phyloP scores from a whole-genome alignment of 495 filamentous ascomycete species.

The Elaphomyces granulatus region DNA sequence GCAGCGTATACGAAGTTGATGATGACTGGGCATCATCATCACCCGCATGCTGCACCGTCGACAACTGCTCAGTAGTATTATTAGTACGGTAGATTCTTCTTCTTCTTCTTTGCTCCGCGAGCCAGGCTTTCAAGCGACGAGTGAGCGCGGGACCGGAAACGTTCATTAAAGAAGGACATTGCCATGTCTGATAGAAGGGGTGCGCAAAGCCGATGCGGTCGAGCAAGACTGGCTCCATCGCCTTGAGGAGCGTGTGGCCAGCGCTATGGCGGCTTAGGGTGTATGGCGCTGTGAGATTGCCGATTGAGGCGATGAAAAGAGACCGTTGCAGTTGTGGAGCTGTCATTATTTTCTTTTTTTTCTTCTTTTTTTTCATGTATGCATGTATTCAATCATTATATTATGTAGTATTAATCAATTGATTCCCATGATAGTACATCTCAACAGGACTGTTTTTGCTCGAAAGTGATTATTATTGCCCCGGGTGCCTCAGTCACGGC shows the following conservation, averaged over 20 bases:
- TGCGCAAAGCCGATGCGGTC: conserved; percentile 26
- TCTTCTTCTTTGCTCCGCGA: conserved; percentile 32
- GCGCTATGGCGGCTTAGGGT: conserved; percentile 64
- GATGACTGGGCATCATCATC: too few relatives aligned
- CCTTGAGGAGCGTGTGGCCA: conserved; percentile 54
- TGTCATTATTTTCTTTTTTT: conserved; percentile 1
- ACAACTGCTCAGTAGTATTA: background rate
- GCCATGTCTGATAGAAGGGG: conserved; percentile 49
- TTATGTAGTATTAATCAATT: too few relatives aligned
- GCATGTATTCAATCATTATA: background rate
- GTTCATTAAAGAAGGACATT: conserved; percentile 67
- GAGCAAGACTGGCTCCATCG: conserved; percentile 32
- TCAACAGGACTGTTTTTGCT: too few relatives aligned
- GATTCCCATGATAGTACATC: too few relatives aligned
- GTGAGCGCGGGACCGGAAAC: conserved; percentile 39
- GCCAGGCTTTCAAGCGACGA: conserved; percentile 25
- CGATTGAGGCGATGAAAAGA: conserved; percentile 57
- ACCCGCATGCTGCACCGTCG: background rate
- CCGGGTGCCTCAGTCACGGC: too few relatives aligned
- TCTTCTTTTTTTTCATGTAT: too few relatives aligned
- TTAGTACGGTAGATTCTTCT: conserved; percentile 10
- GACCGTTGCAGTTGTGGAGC: conserved; percentile 21
- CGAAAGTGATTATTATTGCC: too few relatives aligned
- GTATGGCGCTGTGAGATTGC: conserved; percentile 49
- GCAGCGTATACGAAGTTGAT: too few relatives aligned